These are phyloP conservation scores for Fusarium dlaminii DNA, from an alignment of 2,329 filamentous ascomycete species.

Conservation along the genomic window DNA sequence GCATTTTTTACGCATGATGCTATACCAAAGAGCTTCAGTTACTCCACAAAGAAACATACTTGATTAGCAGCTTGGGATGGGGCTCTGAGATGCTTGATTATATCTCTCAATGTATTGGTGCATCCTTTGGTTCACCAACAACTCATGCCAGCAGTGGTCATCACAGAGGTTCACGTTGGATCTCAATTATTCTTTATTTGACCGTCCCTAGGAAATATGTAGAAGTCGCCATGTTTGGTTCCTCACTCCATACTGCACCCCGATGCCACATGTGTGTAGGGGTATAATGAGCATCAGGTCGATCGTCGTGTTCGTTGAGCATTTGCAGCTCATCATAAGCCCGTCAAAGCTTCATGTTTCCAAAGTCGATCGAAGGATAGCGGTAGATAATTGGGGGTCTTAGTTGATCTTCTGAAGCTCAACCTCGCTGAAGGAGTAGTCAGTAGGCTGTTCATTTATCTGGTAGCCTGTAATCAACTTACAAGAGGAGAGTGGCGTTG, in stretches of 20 bases:
- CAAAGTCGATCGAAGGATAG: constrained; percentile 8
- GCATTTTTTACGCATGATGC: not conserved
- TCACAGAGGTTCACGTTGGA: not conserved
- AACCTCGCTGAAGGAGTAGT: constrained; percentile 65
- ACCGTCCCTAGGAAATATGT: not conserved
- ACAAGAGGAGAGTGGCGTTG: constrained; percentile 84
- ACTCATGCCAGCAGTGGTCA: not conserved
- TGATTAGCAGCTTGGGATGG: not conserved
- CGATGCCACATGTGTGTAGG: not conserved
- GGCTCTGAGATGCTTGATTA: not conserved
- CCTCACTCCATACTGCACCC: not conserved
- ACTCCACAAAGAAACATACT: not conserved
- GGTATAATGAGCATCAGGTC: constrained; percentile 19
- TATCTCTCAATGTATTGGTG: too few relatives aligned
- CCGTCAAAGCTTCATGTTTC: constrained; percentile 1
- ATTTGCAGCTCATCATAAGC: not conserved
- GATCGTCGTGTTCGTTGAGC: not conserved
- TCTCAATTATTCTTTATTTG: constrained; percentile 15
- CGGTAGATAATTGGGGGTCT: constrained; percentile 4
- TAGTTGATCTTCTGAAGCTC: constrained; percentile 72
- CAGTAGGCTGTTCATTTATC: not conserved
- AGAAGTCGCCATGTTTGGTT: not conserved
- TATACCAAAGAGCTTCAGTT: not conserved
- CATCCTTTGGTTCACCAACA: not conserved
- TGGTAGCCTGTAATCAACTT: constrained; percentile 53